phyloP scores from a whole-genome alignment of 345 rosid species.

The Angophora floribunda region DNA sequence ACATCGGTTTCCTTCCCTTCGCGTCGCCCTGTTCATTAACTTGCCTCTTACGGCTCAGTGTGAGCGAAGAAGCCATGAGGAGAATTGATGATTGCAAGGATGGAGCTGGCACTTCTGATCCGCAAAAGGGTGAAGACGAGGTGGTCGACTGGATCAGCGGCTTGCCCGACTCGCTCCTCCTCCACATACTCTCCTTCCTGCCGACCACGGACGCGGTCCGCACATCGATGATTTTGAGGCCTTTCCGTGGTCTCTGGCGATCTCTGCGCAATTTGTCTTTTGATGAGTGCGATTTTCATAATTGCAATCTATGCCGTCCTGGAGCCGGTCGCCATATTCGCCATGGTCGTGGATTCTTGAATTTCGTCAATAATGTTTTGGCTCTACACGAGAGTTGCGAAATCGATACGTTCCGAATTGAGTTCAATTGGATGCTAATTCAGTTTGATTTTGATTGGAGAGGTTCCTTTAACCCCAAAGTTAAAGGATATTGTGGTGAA shows the following conservation, averaged over 20 bases:
- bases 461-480: too few species aligned
- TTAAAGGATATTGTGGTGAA: background rate
- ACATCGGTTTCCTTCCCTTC: background rate
- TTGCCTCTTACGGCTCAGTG: too few species aligned
- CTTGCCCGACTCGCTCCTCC: background rate
- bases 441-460: background rate
- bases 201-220: too few species aligned
- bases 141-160: background rate
- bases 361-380: background rate
- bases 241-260: background rate
- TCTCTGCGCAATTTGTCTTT: background rate
- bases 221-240: too few species aligned
- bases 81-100: too few species aligned
- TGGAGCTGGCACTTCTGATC: too few species aligned
- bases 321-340: background rate
- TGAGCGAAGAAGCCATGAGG: too few species aligned
- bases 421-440: too few species aligned
- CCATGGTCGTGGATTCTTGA: background rate
- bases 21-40: too few species aligned
- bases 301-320: background rate
- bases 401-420: background rate
- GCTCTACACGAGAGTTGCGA: background rate
- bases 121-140: too few species aligned
- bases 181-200: too few species aligned
- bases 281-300: background rate